Conservation (phyloP, 2,329 filamentous ascomycete species). For the Mycosphaerella sp. region DNA sequence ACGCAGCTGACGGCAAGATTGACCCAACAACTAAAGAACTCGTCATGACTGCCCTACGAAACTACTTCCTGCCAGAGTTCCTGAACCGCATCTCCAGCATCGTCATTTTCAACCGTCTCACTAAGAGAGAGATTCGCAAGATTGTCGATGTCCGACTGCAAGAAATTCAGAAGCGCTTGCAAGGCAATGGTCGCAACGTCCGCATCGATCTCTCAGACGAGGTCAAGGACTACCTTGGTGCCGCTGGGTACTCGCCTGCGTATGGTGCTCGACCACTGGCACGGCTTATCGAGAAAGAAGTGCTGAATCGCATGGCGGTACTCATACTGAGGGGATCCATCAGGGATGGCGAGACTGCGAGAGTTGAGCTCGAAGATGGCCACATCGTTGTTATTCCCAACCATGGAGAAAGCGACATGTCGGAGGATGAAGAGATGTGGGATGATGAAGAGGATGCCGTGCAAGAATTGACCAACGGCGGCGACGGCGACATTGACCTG, state of each 20-base stretch:
- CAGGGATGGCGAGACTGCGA: conserved; percentile 75
- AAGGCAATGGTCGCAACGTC: conserved; percentile 77
- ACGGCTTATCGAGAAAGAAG: conserved; percentile 92
- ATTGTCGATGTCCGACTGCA: conserved; percentile 85
- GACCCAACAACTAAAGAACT: conserved; percentile 79
- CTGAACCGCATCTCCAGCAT: conserved; percentile 94
- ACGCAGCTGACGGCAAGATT: conserved; percentile 73
- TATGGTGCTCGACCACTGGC: conserved; percentile 88
- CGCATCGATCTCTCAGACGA: conserved; percentile 73
- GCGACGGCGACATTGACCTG: conserved; percentile 54
- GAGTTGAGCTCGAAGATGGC: conserved; percentile 71
- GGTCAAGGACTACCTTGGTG: conserved; percentile 88
- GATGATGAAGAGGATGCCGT: conserved; percentile 68
- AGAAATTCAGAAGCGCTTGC: conserved; percentile 90
- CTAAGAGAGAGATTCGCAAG: conserved; percentile 79
- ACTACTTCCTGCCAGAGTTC: conserved; percentile 98
- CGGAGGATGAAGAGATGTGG: conserved; percentile 58
- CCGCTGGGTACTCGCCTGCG: conserved; percentile 85
- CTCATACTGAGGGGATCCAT: conserved; percentile 81
- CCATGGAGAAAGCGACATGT: conserved; percentile 58
- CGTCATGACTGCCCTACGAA: conserved; percentile 83
- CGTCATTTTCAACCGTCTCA: conserved; percentile 98
- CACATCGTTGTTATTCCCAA: conserved; percentile 79
- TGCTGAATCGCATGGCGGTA: conserved; percentile 87
- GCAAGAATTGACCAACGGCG: conserved; percentile 55